Conservation (phyloP, 2,329 filamentous ascomycete genomes). For the Plectosphaerella sp. region DNA sequence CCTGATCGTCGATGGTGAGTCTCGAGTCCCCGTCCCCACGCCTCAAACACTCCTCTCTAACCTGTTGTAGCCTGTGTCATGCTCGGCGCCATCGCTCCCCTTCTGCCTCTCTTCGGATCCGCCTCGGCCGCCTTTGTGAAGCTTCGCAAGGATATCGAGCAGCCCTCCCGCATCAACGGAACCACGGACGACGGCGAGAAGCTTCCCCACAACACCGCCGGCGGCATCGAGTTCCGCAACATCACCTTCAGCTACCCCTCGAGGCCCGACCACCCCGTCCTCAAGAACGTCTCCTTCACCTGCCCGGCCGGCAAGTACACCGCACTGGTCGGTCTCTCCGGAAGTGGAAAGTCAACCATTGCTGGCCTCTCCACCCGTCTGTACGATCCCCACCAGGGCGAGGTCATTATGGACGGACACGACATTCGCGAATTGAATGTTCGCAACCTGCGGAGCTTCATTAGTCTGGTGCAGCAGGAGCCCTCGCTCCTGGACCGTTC, state of each 20-base stretch:
- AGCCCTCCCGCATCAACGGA: slow-evolving; percentile 33
- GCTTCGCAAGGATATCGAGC: slow-evolving; percentile 49
- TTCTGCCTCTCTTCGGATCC: slow-evolving; percentile 51
- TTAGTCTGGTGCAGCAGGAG: slow-evolving; percentile 28
- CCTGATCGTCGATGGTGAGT: slow-evolving; percentile 43
- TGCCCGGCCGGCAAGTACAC: slow-evolving; percentile 35
- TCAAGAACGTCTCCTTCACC: slow-evolving; percentile 26
- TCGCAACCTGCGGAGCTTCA: slow-evolving; percentile 20
- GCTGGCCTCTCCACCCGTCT: slow-evolving; percentile 32
- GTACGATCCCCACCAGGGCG: slow-evolving; percentile 38
- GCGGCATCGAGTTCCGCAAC: slow-evolving; percentile 30
- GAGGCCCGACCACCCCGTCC: slow-evolving; percentile 25
- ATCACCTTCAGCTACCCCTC: slow-evolving; percentile 33
- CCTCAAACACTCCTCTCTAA: neutral
- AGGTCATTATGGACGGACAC: slow-evolving; percentile 30
- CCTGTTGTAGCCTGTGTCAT: slow-evolving; percentile 43
- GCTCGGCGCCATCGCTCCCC: slow-evolving; percentile 53
- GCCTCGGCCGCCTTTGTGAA: slow-evolving; percentile 51
- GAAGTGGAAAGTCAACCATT: slow-evolving; percentile 44
- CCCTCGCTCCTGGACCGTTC: slow-evolving; percentile 26
- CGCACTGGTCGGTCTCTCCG: slow-evolving; percentile 46
- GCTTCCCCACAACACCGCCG: slow-evolving; percentile 23
- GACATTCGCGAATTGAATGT: slow-evolving; percentile 30
- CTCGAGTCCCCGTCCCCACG: neutral
- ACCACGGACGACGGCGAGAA: slow-evolving; percentile 24